Conservation (phyloP, 805 yeast species). For the Wickerhamomyces hampshirensis region DNA sequence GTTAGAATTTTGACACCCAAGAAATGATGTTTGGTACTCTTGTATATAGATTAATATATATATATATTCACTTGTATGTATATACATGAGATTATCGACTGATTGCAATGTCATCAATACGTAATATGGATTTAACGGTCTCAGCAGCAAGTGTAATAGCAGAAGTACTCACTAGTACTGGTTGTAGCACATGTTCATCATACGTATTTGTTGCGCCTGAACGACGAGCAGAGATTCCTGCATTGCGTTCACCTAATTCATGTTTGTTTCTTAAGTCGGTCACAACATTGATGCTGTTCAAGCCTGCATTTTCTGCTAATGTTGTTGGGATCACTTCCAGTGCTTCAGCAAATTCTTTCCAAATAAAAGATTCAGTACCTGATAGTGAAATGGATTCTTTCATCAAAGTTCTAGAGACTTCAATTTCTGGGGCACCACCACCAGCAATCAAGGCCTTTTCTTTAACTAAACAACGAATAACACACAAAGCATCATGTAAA, state of each 20-base stretch:
- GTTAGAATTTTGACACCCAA: slow-evolving; percentile 47
- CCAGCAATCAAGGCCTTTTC: slow-evolving; percentile 96
- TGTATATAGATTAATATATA: slow-evolving; percentile 1
- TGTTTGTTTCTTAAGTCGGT: slow-evolving; percentile 87
- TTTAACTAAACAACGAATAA: slow-evolving; percentile 78
- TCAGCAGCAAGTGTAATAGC: slow-evolving; percentile 94
- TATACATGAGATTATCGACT: slow-evolving; percentile 47
- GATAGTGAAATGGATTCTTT: slow-evolving; percentile 86
- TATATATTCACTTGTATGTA: background rate
- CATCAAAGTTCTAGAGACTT: slow-evolving; percentile 93
- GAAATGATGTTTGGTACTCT: too few relatives aligned
- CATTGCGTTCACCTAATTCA: slow-evolving; percentile 82
- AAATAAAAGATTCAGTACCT: slow-evolving; percentile 71
- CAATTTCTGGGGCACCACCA: slow-evolving; percentile 98
- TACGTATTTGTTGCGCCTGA: slow-evolving; percentile 88
- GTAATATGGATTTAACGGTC: slow-evolving; percentile 89
- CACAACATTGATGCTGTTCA: slow-evolving; percentile 88
- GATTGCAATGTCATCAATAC: slow-evolving; percentile 96
- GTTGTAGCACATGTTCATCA: slow-evolving; percentile 94
- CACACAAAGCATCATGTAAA: slow-evolving; percentile 91
- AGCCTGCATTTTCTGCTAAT: slow-evolving; percentile 95
- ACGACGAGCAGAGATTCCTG: slow-evolving; percentile 95
- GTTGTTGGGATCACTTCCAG: slow-evolving; percentile 92
- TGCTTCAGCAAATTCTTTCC: slow-evolving; percentile 70
- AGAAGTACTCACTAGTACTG: slow-evolving; percentile 90